Base-by-base conservation (phyloP, 1,284 basidiomycete species). In the Anthracocystis panici-leucophaei region DNA sequence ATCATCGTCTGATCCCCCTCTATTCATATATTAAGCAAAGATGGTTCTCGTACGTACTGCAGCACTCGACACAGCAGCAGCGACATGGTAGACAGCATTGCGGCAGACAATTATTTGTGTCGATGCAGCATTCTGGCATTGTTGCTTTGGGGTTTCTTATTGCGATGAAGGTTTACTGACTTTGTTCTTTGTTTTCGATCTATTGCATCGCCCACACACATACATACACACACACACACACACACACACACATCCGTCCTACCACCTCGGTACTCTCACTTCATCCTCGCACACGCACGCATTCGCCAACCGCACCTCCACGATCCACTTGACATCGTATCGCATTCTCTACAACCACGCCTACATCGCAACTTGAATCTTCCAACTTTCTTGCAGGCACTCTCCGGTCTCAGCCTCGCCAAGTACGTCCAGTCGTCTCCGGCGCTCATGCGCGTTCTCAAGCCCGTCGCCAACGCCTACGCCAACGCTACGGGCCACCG, bases 401-500 rank as follows among this genome's bases (percentile, higher is more conserved):
- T 75, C 25, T 66, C 74, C 40, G 74, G 74, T 31, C 57, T 89
- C 80, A 93, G 93, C 38, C 88, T 95, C 77, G 93, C 93, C 49
- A 90, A 92, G 44, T 89, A 90, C 80, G 88, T 97, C 81, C 90
- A 89, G 86, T 88, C 89, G 55, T 92, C 90, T 59, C 90, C 89
- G 82, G 88, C 88, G 49, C 89, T 95, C 61, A 88, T 88, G 82
- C 88, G 87, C 65, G 88, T 89, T 87, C 80, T 97, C 78, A 91
- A 90, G 80, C 94, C 95, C 62, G 75, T 97, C 68, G 93, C 95
- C 14, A 89, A 90, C 82, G 92, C 92, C 88, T 98, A 97, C 86
- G 92, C 91, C 79, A 87, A 92, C 84, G 87, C 91, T 59, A 87
- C 92, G 46, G 95, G 95, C 48, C 93, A 96, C 89, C 90, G 95